These are phyloP conservation scores for Chenopodium berlandieri DNA, from an alignment of 148 eudicot genomes.

Conservation along the genomic window DNA sequence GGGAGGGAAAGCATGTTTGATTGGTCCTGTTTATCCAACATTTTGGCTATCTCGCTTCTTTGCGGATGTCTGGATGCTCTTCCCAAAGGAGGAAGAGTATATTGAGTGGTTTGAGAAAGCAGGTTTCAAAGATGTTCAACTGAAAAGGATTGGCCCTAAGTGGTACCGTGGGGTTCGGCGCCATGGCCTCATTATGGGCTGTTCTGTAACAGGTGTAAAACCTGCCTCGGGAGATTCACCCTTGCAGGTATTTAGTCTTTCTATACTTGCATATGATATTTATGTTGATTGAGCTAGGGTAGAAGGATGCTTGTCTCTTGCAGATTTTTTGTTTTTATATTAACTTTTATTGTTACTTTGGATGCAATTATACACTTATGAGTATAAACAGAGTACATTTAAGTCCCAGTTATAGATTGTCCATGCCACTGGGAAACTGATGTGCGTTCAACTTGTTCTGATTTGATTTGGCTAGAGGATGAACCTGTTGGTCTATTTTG, in stretches of 20 bases:
- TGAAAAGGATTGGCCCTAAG: constrained; percentile 90
- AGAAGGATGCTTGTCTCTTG: background rate
- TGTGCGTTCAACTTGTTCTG: background rate
- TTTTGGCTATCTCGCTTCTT: constrained; percentile 93
- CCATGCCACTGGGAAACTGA: too few relatives aligned
- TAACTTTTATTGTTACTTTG: background rate
- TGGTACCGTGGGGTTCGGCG: constrained; percentile 98
- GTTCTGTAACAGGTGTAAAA: constrained; percentile 91
- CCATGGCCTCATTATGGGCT: constrained; percentile 96
- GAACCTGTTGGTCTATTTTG: background rate
- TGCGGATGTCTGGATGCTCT: constrained; percentile 98
- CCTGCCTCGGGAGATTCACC: constrained; percentile 95
- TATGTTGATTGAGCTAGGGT: background rate
- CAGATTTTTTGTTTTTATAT: background rate
- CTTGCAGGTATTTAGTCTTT: constrained; percentile 54
- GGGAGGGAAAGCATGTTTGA: constrained; percentile 91
- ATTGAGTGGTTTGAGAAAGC: constrained; percentile 90
- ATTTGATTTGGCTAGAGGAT: background rate
- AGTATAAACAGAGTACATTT: background rate
- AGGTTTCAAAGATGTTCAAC: constrained; percentile 81
- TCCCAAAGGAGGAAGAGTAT: constrained; percentile 95
- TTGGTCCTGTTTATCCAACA: constrained; percentile 92
- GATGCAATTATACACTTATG: background rate
- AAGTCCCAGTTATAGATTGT: background rate
- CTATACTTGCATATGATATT: background rate